Evolutionary conservation across 352 stramenopile species (phyloP).

Genomic region (Pythium rishiriense): DNA sequence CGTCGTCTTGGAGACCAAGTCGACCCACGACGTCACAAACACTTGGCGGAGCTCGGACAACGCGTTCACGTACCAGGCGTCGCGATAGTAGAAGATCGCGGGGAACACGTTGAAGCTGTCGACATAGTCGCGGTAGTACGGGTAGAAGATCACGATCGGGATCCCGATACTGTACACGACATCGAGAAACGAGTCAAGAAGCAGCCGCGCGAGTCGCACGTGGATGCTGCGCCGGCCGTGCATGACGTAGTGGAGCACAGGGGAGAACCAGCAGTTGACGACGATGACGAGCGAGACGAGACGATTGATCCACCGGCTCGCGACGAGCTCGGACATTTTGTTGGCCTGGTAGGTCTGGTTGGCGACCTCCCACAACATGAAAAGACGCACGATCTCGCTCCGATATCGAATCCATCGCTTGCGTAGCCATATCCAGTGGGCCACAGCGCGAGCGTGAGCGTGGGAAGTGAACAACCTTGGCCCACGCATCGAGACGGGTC

Average conservation of each 20-base stretch:
- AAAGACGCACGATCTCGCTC: background rate
- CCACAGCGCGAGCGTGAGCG: no score
- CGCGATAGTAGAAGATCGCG: slow-evolving; percentile 13
- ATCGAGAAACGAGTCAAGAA: slow-evolving; percentile 22
- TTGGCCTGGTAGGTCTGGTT: slow-evolving; percentile 29
- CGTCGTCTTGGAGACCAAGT: slow-evolving; percentile 21
- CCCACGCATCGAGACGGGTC: no score
- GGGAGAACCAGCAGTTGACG: slow-evolving; percentile 29
- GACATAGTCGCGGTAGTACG: slow-evolving; percentile 7
- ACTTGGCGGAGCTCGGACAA: slow-evolving; percentile 17
- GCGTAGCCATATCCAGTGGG: no score
- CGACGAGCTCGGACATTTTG: slow-evolving; percentile 26
- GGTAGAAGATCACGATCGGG: slow-evolving; percentile 11
- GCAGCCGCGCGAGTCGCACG: slow-evolving; percentile 8
- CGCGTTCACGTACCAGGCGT: slow-evolving; percentile 20
- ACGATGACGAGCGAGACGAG: slow-evolving; percentile 16
- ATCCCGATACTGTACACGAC: slow-evolving; percentile 24
- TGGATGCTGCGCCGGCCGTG: background rate
- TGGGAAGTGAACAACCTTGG: no score
- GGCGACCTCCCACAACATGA: slow-evolving; percentile 20
- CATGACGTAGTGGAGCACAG: slow-evolving; percentile 15
- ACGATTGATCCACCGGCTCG: slow-evolving; percentile 25
- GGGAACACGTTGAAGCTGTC: background rate
- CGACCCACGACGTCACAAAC: slow-evolving; percentile 17
- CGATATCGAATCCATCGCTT: no score